A percentile compares a stretch with the other conserved stretches of the same genome.
Evolutionary conservation across 352 stramenopile genomes (phyloP).

Genomic region (Aphanomyces astaci): DNA sequence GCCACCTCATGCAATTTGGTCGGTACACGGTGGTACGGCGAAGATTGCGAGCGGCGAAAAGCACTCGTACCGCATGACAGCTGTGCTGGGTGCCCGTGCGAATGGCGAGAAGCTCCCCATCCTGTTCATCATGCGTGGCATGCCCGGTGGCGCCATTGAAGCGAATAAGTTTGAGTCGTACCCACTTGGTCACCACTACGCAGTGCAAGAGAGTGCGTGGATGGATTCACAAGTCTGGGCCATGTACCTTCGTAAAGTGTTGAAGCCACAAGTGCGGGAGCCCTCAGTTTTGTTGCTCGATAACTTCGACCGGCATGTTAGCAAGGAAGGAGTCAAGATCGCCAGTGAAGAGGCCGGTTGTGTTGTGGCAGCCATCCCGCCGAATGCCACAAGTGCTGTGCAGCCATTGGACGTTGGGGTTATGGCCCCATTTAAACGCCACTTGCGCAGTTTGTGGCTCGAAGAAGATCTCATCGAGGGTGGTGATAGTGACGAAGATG

Average conservation of each 20-base stretch:
- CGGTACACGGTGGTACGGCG: conserved; percentile 10
- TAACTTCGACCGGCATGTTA: conserved; percentile 26
- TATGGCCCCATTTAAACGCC: conserved; percentile 23
- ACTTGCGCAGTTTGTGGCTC: conserved; percentile 19
- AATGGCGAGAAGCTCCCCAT: conserved; percentile 27
- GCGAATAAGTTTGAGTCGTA: conserved; percentile 9
- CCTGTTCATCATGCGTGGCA: conserved; percentile 23
- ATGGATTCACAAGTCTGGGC: conserved; percentile 23
- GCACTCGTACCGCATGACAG: conserved; percentile 24
- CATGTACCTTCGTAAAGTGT: conserved; percentile 17
- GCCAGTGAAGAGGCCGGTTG: not conserved
- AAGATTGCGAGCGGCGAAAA: conserved; percentile 15
- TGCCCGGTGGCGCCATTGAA: conserved; percentile 23
- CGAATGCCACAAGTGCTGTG: conserved; percentile 20
- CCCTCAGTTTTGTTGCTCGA: conserved; percentile 27
- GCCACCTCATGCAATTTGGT: conserved; percentile 19
- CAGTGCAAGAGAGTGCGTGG: conserved; percentile 27
- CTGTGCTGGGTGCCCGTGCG: conserved; percentile 19
- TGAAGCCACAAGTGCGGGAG: not conserved
- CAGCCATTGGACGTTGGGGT: conserved; percentile 23
- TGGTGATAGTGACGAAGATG: not conserved
- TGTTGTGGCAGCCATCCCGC: not conserved
- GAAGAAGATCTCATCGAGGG: not conserved
- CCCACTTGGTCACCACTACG: conserved; percentile 19
- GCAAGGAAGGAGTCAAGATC: not conserved